These are phyloP conservation scores for Kuraishia floccosa DNA, from an alignment of 805 yeast species.

Conservation along the genomic window DNA sequence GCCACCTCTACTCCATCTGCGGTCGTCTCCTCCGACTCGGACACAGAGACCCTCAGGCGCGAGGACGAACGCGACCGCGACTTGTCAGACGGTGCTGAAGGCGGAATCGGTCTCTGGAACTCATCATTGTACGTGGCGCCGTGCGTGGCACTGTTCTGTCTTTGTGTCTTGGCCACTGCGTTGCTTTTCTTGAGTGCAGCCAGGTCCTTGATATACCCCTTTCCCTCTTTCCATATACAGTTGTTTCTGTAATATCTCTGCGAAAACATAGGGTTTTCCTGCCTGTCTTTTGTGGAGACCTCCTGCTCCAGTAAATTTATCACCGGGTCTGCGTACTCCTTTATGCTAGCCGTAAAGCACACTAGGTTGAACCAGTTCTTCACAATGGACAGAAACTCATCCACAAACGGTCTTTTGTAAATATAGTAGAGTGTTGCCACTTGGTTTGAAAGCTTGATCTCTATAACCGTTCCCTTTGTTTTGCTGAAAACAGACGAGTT, in stretches of 20 bases:
- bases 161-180: too few relatives aligned
- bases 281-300: conserved; percentile 16
- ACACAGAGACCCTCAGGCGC: not conserved
- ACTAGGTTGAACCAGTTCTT: conserved; percentile 82
- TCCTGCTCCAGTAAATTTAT: conserved; percentile 83
- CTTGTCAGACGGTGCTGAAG: conserved; percentile 1
- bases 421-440: conserved; percentile 80
- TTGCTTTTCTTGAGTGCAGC: not conserved
- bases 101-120: not conserved
- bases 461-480: conserved; percentile 60
- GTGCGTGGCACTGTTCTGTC: conserved; percentile 2
- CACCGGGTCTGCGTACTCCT: conserved; percentile 95
- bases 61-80: conserved; percentile 3
- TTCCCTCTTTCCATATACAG: conserved; percentile 68
- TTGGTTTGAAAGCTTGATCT: conserved; percentile 57
- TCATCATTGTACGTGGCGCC: conserved; percentile 2
- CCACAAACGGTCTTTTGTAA: conserved; percentile 87
- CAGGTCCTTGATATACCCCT: conserved; percentile 79
- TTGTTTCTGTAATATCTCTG: conserved; percentile 67
- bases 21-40: conserved; percentile 1
- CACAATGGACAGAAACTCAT: conserved; percentile 67
- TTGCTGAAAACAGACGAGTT: conserved; percentile 30
- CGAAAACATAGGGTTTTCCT: conserved; percentile 22
- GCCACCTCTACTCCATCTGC: too few relatives aligned
- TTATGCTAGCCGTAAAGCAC: conserved; percentile 89